phyloP scores from a whole-genome alignment of 495 filamentous ascomycete genomes.

The Achaetomiella virescens region DNA sequence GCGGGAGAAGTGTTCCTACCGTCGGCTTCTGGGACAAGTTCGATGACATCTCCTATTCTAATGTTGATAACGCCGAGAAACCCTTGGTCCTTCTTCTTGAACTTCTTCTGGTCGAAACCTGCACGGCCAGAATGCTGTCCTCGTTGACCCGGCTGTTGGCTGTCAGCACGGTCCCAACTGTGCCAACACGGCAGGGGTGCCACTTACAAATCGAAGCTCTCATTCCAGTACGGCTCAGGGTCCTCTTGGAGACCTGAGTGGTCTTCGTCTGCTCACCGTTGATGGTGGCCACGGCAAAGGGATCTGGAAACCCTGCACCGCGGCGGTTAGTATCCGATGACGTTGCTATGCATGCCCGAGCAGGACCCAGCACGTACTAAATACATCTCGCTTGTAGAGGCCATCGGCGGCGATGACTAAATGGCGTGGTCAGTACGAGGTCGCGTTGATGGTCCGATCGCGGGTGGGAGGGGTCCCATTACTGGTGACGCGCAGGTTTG shows the following conservation, averaged over 20 bases:
- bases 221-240: conserved; percentile 99
- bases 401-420: conserved; percentile 97
- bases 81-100: conserved; percentile 99
- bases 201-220: conserved; percentile 90
- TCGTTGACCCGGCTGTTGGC: conserved; percentile 69
- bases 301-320: conserved; percentile 86
- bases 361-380: conserved; percentile 56
- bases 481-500: conserved; percentile 64
- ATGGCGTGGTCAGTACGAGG: conserved; percentile 15
- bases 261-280: conserved; percentile 95
- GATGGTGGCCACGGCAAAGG: conserved; percentile 94
- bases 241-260: conserved; percentile 92
- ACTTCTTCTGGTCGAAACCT: conserved; percentile 99
- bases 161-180: conserved; percentile 20
- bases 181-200: background rate
- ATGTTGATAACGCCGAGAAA: conserved; percentile 98
- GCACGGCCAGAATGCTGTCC: conserved; percentile 92
- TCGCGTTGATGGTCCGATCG: background rate
- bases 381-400: conserved; percentile 97
- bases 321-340: conserved; percentile 10
- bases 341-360: conserved; percentile 1
- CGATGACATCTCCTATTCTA: conserved; percentile 86
- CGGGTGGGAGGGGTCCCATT: conserved; percentile 23
- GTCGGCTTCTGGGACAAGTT: conserved; percentile 81
- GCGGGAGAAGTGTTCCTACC: conserved; percentile 51